Conservation (phyloP, 2,329 filamentous ascomycete species). For the Colletotrichum filicis region DNA sequence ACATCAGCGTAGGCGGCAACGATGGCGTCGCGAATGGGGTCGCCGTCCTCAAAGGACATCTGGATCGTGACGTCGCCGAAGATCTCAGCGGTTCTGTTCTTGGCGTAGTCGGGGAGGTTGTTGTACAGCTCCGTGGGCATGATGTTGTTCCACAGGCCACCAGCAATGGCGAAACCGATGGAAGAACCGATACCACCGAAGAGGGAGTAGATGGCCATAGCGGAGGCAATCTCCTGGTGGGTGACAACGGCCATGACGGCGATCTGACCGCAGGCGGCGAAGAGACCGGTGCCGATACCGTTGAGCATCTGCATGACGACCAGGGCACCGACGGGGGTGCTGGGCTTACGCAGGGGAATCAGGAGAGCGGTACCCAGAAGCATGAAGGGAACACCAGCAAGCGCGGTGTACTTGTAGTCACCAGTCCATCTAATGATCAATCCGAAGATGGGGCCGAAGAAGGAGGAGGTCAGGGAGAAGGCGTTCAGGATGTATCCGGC, state of each 20-base stretch:
- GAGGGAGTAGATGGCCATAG: slow-evolving; percentile 46
- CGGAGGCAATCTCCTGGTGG: slow-evolving; percentile 47
- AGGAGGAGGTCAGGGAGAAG: slow-evolving; percentile 49
- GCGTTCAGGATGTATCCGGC: slow-evolving; percentile 47
- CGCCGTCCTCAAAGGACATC: slow-evolving; percentile 52
- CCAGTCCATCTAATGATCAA: slow-evolving; percentile 46
- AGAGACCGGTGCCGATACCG: slow-evolving; percentile 46
- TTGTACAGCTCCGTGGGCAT: slow-evolving; percentile 51
- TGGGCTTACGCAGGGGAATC: slow-evolving; percentile 48
- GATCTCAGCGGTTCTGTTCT: slow-evolving; percentile 53
- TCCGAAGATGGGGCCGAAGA: slow-evolving; percentile 52
- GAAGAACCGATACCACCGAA: slow-evolving; percentile 45
- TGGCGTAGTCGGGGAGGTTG: slow-evolving; percentile 49
- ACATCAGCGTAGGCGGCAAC: slow-evolving; percentile 58
- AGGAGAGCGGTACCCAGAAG: slow-evolving; percentile 44
- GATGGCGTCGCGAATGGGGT: slow-evolving; percentile 54
- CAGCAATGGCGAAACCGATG: slow-evolving; percentile 45
- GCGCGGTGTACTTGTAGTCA: slow-evolving; percentile 45
- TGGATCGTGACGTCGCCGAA: slow-evolving; percentile 48
- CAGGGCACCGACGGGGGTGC: slow-evolving; percentile 45
- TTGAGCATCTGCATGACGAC: slow-evolving; percentile 53
- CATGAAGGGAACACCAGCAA: slow-evolving; percentile 48
- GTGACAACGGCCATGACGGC: slow-evolving; percentile 45
- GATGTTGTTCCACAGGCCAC: slow-evolving; percentile 46
- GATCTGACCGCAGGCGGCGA: slow-evolving; percentile 51